These are phyloP conservation scores for Tetracentron sinense DNA, from an alignment of 164 flowering plant genomes.

Conservation along the genomic window DNA sequence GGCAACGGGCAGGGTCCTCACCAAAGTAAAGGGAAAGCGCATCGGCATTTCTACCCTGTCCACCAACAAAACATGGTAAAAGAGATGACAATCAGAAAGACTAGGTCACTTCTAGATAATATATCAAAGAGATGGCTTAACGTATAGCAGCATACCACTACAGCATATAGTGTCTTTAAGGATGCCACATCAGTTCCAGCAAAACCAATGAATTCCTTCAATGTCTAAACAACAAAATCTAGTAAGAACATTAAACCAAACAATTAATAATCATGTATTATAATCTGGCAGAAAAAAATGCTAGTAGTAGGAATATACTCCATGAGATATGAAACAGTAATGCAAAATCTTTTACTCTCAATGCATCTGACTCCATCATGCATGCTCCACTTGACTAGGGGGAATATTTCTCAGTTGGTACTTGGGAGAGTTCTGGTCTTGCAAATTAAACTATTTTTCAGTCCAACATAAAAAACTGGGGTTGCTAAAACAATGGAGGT, in stretches of 20 bases:
- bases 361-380: too few relatives aligned
- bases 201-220: conserved; percentile 64
- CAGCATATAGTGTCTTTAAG: conserved; percentile 64
- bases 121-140: conserved; percentile 6
- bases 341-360: too few relatives aligned
- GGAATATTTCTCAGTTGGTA: too few relatives aligned
- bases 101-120: background rate
- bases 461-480: too few relatives aligned
- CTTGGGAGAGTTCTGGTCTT: too few relatives aligned
- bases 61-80: conserved; percentile 17
- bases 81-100: conserved; percentile 13
- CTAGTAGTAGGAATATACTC: too few relatives aligned
- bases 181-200: conserved; percentile 79
- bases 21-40: conserved; percentile 89
- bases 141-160: conserved; percentile 57
- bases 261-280: background rate
- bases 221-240: conserved; percentile 46
- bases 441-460: too few relatives aligned
- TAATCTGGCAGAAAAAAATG: background rate
- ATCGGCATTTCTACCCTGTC: conserved; percentile 98
- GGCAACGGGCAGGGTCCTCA: conserved; percentile 95
- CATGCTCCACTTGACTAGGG: too few relatives aligned
- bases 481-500: too few relatives aligned
- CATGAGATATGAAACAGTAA: too few relatives aligned
- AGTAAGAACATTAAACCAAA: conserved; percentile 4